Evolutionary conservation across 1,284 basidiomycete genomes (phyloP).

Genomic region (Lignosus rhinocerotis): DNA sequence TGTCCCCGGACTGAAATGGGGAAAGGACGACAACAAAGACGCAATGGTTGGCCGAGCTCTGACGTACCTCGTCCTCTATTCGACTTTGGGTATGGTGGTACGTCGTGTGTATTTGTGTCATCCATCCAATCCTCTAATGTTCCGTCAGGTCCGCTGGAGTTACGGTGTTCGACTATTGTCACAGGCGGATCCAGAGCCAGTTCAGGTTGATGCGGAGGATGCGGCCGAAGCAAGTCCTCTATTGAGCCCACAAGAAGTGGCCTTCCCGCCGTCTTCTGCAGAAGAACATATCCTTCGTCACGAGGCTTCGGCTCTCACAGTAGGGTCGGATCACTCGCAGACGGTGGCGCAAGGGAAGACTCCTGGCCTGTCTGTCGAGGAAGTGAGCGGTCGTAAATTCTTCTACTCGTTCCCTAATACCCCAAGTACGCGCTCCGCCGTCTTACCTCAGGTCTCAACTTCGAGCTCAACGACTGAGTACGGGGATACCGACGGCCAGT

Average conservation of each 20-base stretch:
- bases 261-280: slow-evolving; percentile 28
- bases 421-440: slow-evolving; percentile 33
- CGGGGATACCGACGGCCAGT: slow-evolving; percentile 30
- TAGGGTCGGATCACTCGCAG: slow-evolving; percentile 20
- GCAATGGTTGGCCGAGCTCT: slow-evolving; percentile 91
- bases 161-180: slow-evolving; percentile 82
- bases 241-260: slow-evolving; percentile 29
- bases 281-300: slow-evolving; percentile 27
- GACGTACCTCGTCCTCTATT: slow-evolving; percentile 91
- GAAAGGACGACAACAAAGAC: slow-evolving; percentile 75
- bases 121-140: background rate
- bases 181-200: slow-evolving; percentile 57
- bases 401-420: slow-evolving; percentile 72
- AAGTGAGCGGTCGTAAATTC: slow-evolving; percentile 28
- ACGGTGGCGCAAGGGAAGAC: slow-evolving; percentile 10
- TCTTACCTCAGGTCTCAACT: slow-evolving; percentile 5
- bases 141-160: slow-evolving; percentile 79
- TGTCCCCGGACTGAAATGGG: slow-evolving; percentile 86
- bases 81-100: slow-evolving; percentile 91
- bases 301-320: slow-evolving; percentile 16
- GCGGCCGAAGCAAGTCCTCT: slow-evolving; percentile 26
- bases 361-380: slow-evolving; percentile 22
- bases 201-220: slow-evolving; percentile 8
- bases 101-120: slow-evolving; percentile 31
- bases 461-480: slow-evolving; percentile 31